phyloP scores from a whole-genome alignment of 371 early-diverging fungal species.

The Actinomucor elegans region DNA sequence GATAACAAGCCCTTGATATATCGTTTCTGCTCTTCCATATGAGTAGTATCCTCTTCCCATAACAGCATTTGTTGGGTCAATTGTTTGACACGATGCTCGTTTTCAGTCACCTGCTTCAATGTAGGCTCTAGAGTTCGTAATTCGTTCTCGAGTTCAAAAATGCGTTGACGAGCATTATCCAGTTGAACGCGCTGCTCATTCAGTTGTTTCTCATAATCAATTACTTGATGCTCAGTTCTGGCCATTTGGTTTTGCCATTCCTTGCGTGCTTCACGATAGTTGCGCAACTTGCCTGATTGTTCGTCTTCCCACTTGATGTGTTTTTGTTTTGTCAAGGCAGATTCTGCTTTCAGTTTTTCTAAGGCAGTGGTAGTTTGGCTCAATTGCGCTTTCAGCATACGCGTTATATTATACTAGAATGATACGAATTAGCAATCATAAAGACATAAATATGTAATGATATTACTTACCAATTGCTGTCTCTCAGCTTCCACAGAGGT shows the following conservation, averaged over 20 bases:
- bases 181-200: conserved; percentile 30
- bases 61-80: conserved; percentile 59
- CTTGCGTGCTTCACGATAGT: conserved; percentile 58
- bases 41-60: conserved; percentile 47
- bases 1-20: conserved; percentile 43
- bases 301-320: conserved; percentile 69
- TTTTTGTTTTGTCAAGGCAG: conserved; percentile 55
- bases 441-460: neutral
- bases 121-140: conserved; percentile 50
- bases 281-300: conserved; percentile 54
- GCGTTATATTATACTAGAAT: conserved; percentile 54
- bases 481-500: conserved; percentile 65
- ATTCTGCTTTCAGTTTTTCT: conserved; percentile 55
- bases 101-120: conserved; percentile 49
- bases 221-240: conserved; percentile 42
- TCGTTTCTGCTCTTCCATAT: conserved; percentile 44
- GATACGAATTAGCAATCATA: neutral
- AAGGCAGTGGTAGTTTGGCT: conserved; percentile 50
- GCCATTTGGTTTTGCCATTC: conserved; percentile 56
- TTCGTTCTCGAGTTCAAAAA: conserved; percentile 54
- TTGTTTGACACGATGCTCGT: conserved; percentile 58
- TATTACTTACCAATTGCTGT: conserved; percentile 47
- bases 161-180: conserved; percentile 33
- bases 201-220: conserved; percentile 37
- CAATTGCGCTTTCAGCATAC: conserved; percentile 55